A percentile compares a stretch with the other conserved stretches of the same genome.
phyloP scores from a whole-genome alignment of 2,329 filamentous ascomycete species.

The Alternaria panax region DNA sequence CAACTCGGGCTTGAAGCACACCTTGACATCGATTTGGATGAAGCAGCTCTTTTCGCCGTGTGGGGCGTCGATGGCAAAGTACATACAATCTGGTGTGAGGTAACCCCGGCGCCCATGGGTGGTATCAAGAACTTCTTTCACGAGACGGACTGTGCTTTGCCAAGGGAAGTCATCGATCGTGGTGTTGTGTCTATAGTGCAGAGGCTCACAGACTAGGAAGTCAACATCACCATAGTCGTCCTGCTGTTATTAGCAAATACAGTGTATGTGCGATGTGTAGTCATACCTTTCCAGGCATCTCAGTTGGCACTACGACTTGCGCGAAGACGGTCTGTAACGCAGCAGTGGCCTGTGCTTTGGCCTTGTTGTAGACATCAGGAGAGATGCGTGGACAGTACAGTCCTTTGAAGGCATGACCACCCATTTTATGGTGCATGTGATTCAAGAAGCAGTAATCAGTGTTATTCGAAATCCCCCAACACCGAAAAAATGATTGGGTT shows the following conservation, averaged over 20 bases:
- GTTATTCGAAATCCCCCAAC: too few species aligned
- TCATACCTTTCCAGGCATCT: slow-evolving; percentile 34
- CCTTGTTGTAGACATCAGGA: slow-evolving; percentile 21
- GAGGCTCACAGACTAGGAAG: slow-evolving; percentile 29
- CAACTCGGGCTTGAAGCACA: slow-evolving; percentile 23
- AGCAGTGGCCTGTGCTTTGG: slow-evolving; percentile 18
- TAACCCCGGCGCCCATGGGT: slow-evolving; percentile 25
- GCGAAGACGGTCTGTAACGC: slow-evolving; percentile 29
- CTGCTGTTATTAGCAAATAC: neutral
- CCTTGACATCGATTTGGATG: slow-evolving; percentile 39
- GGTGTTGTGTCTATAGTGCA: slow-evolving; percentile 4
- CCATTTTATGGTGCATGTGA: slow-evolving; percentile 22
- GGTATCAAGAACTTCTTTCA: slow-evolving; percentile 28
- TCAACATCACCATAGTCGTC: slow-evolving; percentile 34
- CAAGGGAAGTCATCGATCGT: slow-evolving; percentile 20
- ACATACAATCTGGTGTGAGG: slow-evolving; percentile 29
- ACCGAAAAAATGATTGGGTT: neutral
- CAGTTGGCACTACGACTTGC: slow-evolving; percentile 34
- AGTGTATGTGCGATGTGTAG: neutral
- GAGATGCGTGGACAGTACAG: slow-evolving; percentile 36
- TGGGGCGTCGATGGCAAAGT: slow-evolving; percentile 28
- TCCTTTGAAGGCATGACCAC: slow-evolving; percentile 10
- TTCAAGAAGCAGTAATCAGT: neutral
- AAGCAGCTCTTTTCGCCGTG: slow-evolving; percentile 17
- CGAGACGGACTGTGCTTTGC: slow-evolving; percentile 13